These are phyloP conservation scores for Elongisporangium senticosum DNA, from an alignment of 352 stramenopile species.

Conservation along the genomic window DNA sequence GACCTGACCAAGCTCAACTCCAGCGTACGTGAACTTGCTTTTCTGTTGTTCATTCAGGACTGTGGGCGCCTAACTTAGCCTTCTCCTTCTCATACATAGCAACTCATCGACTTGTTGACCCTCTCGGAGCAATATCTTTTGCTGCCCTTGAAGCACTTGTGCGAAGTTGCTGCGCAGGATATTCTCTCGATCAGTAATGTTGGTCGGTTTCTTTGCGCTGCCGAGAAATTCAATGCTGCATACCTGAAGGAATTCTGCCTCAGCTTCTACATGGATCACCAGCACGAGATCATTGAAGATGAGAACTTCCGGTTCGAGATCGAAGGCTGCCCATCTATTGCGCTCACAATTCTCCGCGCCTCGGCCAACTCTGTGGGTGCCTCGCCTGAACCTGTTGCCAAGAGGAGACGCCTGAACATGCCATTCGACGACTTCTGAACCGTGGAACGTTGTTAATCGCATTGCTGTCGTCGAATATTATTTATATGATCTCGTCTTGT, in stretches of 20 bases:
- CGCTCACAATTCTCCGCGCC: slow-evolving; percentile 70
- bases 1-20: slow-evolving; percentile 74
- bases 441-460: slow-evolving; percentile 1
- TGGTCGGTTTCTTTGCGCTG: slow-evolving; percentile 70
- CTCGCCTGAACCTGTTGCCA: slow-evolving; percentile 36
- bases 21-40: slow-evolving; percentile 31
- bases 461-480: slow-evolving; percentile 1
- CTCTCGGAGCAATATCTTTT: slow-evolving; percentile 81
- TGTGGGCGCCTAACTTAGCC: neutral
- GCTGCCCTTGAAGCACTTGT: slow-evolving; percentile 67
- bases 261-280: slow-evolving; percentile 71
- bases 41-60: neutral
- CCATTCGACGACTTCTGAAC: slow-evolving; percentile 72
- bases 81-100: slow-evolving; percentile 23
- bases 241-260: slow-evolving; percentile 83
- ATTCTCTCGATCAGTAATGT: slow-evolving; percentile 70
- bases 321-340: slow-evolving; percentile 67
- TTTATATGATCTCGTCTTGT: slow-evolving; percentile 2
- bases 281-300: slow-evolving; percentile 74
- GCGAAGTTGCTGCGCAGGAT: slow-evolving; percentile 66
- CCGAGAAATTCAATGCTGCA: slow-evolving; percentile 79
- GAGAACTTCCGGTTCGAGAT: slow-evolving; percentile 81
- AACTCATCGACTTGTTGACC: slow-evolving; percentile 82
- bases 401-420: slow-evolving; percentile 80
- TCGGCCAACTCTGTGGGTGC: slow-evolving; percentile 28